Evolutionary conservation across 352 stramenopile species (phyloP).

Genomic region (Phytopythium ostracodes): DNA sequence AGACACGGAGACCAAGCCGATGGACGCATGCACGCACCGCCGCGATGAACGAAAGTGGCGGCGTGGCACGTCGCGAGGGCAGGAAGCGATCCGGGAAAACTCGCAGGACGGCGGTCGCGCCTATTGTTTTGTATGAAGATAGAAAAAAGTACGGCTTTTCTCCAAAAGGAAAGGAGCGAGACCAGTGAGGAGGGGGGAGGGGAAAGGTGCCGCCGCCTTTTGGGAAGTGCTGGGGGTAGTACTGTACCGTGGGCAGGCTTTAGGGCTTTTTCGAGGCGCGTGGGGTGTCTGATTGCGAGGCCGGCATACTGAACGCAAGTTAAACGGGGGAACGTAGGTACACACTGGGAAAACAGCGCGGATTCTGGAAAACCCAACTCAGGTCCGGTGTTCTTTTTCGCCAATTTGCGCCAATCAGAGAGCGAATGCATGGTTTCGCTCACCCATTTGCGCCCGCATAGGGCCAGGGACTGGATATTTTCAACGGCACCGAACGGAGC

Average conservation of each 20-base stretch:
- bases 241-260: neutral
- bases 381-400: neutral
- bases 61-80: neutral
- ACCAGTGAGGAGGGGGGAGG: no score
- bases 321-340: neutral
- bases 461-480: neutral
- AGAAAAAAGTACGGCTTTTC: neutral
- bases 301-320: neutral
- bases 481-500: neutral
- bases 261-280: no score
- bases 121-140: neutral
- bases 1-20: neutral
- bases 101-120: neutral
- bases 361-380: constrained; percentile 3
- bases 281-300: neutral
- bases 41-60: neutral
- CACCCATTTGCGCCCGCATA: neutral
- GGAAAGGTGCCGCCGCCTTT: neutral
- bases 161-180: neutral
- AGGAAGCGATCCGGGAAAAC: neutral
- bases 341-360: neutral
- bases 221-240: no score
- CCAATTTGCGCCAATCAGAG: neutral
- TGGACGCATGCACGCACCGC: neutral
- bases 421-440: neutral